phyloP scores from a whole-genome alignment of 169 alveolate genomes.

The Plasmodium ovale region DNA sequence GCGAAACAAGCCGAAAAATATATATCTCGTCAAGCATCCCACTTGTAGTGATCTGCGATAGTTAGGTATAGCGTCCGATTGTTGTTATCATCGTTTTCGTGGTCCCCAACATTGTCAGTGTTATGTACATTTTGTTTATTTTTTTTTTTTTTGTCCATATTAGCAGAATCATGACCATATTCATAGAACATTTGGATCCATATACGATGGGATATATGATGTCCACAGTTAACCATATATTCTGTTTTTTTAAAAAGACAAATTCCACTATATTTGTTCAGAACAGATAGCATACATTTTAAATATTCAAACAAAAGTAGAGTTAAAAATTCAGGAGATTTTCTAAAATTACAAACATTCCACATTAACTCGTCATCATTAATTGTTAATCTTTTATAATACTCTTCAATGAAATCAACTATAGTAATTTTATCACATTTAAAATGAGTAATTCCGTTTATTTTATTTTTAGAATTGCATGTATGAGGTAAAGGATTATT shows the following conservation, averaged over 20 bases:
- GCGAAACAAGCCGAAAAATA: too few relatives aligned
- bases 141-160: conserved; percentile 11
- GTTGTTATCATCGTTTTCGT: conserved; percentile 38
- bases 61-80: conserved; percentile 81
- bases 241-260: conserved; percentile 80
- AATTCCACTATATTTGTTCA: conserved; percentile 46
- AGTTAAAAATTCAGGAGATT: conserved; percentile 36
- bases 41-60: conserved; percentile 84
- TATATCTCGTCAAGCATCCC: conserved; percentile 77
- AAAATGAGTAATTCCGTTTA: conserved; percentile 76
- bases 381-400: conserved; percentile 79
- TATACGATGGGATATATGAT: conserved; percentile 84
- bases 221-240: conserved; percentile 83
- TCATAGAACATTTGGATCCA: conserved; percentile 84
- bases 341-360: conserved; percentile 51
- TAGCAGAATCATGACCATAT: conserved; percentile 78
- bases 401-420: conserved; percentile 81
- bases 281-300: conserved; percentile 56
- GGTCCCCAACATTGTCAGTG: not conserved
- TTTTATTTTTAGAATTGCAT: conserved; percentile 75
- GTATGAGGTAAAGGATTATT: conserved; percentile 84
- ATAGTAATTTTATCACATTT: conserved; percentile 77
- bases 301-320: conserved; percentile 56
- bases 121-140: not conserved
- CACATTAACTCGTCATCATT: conserved; percentile 77